phyloP scores from a whole-genome alignment of 192 early-diverging fungal genomes.

The Gonapodya prolifera region DNA sequence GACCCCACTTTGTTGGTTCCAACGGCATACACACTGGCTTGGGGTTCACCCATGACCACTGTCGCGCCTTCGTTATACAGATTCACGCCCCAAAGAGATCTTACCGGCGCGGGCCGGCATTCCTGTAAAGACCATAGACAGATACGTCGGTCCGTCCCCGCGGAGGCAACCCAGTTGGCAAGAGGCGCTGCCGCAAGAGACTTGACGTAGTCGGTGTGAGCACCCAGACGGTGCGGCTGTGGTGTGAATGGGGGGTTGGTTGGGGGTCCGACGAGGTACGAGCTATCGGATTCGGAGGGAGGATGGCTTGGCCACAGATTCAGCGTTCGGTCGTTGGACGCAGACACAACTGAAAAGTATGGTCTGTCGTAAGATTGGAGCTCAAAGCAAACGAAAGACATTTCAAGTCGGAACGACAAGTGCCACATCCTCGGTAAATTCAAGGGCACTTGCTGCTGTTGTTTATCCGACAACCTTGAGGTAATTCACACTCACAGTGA shows the following conservation, averaged over 20 bases:
- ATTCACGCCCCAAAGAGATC: background rate
- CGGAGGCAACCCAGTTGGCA: conserved; percentile 70
- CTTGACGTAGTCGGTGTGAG: conserved; percentile 87
- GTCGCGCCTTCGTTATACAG: background rate
- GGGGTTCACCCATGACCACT: conserved; percentile 26
- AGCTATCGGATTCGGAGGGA: background rate
- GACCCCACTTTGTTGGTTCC: conserved; percentile 66
- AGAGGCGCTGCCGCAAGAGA: conserved; percentile 64
- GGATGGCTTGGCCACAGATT: conserved; percentile 40
- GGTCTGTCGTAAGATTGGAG: conserved; percentile 13
- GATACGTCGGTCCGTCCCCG: conserved; percentile 79
- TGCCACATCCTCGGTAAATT: background rate
- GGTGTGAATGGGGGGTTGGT: conserved; percentile 29
- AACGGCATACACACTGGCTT: conserved; percentile 76
- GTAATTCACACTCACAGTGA: conserved; percentile 30
- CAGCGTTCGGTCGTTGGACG: conserved; percentile 86
- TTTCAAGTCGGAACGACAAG: background rate
- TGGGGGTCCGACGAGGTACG: conserved; percentile 12
- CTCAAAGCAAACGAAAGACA: conserved; percentile 5
- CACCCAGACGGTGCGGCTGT: conserved; percentile 48
- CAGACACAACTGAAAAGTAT: conserved; percentile 51
- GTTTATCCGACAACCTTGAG: background rate
- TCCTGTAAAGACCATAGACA: conserved; percentile 81
- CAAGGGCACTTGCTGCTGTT: background rate
- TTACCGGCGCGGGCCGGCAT: conserved; percentile 16